Conservation (phyloP, 345 rosid species). For the Sisymbrium altissimum region DNA sequence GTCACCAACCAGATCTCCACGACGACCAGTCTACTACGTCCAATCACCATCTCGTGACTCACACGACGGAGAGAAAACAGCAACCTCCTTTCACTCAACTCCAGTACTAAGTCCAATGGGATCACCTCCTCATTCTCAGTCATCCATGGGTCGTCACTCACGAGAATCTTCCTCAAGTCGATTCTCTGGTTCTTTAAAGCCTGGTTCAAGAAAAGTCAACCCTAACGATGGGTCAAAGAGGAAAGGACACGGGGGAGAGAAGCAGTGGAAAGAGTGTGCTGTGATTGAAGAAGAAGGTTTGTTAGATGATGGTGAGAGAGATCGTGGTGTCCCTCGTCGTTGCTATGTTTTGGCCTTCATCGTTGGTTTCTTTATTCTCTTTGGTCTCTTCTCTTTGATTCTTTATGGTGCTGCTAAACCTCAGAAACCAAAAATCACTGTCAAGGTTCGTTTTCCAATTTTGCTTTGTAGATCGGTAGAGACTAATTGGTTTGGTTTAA, state of each 20-base stretch:
- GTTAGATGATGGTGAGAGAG: slow-evolving; percentile 75
- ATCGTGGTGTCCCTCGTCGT: slow-evolving; percentile 67
- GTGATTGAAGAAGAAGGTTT: slow-evolving; percentile 95
- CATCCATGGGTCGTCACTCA: slow-evolving; percentile 88
- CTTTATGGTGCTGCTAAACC: slow-evolving; percentile 88
- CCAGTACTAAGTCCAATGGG: slow-evolving; percentile 86
- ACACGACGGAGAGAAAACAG: slow-evolving; percentile 95
- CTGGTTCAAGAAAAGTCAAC: slow-evolving; percentile 83
- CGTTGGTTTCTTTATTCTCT: slow-evolving; percentile 76
- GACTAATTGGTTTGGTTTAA: too few species aligned
- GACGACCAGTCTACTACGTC: slow-evolving; percentile 85
- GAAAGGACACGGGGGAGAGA: slow-evolving; percentile 54
- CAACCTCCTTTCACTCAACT: slow-evolving; percentile 95
- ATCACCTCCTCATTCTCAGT: slow-evolving; percentile 91
- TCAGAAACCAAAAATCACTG: slow-evolving; percentile 80
- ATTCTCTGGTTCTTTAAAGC: slow-evolving; percentile 85
- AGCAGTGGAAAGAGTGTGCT: slow-evolving; percentile 70
- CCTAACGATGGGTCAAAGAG: slow-evolving; percentile 59
- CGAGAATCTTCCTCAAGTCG: slow-evolving; percentile 88
- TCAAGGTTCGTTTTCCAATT: slow-evolving; percentile 47
- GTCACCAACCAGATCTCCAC: slow-evolving; percentile 87
- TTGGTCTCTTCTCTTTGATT: slow-evolving; percentile 75
- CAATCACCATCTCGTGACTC: slow-evolving; percentile 97
- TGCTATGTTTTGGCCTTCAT: slow-evolving; percentile 78
- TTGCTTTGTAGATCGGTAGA: too few species aligned